These are phyloP conservation scores for Botrytis byssoidea DNA, from an alignment of 2,329 filamentous ascomycete species.

Conservation along the genomic window DNA sequence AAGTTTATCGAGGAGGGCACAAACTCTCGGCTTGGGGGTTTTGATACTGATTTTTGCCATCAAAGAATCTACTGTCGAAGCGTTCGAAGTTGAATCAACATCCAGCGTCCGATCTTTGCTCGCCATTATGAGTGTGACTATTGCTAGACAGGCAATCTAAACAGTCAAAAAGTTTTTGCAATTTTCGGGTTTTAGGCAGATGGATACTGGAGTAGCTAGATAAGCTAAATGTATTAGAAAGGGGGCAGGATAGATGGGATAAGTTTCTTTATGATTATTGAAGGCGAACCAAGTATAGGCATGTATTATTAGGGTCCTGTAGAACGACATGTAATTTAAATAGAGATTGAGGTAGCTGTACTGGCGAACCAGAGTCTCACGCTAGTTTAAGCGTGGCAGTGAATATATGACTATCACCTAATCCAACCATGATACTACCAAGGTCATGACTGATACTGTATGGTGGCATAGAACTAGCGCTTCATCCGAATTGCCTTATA, in stretches of 20 bases:
- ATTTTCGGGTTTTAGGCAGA: not conserved
- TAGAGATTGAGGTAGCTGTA: not conserved
- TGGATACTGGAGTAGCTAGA: not conserved
- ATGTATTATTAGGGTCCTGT: not conserved
- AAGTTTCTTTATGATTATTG: not conserved
- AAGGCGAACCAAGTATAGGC: too few species aligned
- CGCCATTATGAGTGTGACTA: not conserved
- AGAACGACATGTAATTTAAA: not conserved
- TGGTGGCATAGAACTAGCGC: not conserved
- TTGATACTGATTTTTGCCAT: constrained; percentile 35
- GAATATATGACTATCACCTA: not conserved
- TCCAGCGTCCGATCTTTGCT: not conserved
- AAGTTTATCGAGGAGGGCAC: not conserved
- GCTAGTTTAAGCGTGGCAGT: not conserved
- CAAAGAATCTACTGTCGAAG: constrained; percentile 15
- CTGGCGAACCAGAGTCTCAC: too few species aligned
- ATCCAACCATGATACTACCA: not conserved
- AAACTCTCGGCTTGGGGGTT: not conserved
- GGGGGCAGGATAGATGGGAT: not conserved
- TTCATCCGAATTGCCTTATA: not conserved
- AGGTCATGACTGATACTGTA: not conserved
- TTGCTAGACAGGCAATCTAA: not conserved
- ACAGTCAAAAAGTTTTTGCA: not conserved
- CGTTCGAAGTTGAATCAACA: not conserved
- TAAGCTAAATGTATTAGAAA: not conserved